phyloP scores from a whole-genome alignment of 331 rosid genomes.

The Malus hybrid region DNA sequence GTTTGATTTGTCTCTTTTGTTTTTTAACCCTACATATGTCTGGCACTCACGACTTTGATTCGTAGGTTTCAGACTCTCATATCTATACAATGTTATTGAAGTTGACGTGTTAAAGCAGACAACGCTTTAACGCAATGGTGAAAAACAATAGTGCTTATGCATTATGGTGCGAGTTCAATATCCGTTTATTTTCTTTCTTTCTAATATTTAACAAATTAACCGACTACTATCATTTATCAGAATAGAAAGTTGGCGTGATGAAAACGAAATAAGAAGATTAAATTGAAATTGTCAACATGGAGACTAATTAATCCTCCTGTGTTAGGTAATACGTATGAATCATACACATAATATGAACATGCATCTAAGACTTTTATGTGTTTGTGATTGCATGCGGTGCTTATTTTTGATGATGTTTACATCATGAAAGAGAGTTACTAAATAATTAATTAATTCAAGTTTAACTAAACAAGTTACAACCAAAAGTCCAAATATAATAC shows the following conservation, averaged over 20 bases:
- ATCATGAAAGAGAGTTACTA: background rate
- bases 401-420: background rate
- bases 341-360: background rate
- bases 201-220: no score
- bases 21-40: no score
- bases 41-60: background rate
- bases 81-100: no score
- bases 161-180: no score
- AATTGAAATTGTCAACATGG: no score
- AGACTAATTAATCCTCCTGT: no score
- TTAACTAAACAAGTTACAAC: background rate
- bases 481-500: background rate
- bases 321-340: no score
- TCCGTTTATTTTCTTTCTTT: no score
- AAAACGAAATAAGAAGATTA: background rate
- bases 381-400: background rate
- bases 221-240: no score
- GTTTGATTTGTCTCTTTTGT: background rate
- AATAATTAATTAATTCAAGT: background rate
- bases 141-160: no score
- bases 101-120: no score
- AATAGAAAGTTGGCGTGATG: background rate
- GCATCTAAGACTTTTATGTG: background rate
- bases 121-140: fast-evolving
- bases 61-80: background rate